phyloP scores from a whole-genome alignment of 2,329 filamentous ascomycete genomes.

The Chaetomium sp. region DNA sequence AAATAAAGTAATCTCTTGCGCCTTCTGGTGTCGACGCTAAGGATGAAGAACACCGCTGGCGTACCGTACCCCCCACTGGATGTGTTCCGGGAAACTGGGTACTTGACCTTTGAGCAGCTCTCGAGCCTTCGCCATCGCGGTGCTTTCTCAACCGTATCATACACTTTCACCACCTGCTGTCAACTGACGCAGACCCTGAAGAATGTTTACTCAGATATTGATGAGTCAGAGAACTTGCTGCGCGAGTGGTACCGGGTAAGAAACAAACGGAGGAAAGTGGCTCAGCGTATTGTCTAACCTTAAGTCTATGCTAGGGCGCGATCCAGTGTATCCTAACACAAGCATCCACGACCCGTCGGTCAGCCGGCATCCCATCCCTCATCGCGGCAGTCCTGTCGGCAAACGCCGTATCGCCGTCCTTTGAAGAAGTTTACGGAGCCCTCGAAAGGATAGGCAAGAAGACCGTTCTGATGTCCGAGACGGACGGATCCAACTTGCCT shows the following conservation, averaged over 20 bases:
- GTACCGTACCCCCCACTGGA: slow-evolving; percentile 42
- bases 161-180: slow-evolving; percentile 80
- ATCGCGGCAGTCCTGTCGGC: slow-evolving; percentile 74
- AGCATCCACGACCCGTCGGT: slow-evolving; percentile 77
- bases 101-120: slow-evolving; percentile 74
- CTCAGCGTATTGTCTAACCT: not conserved
- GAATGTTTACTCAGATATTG: slow-evolving; percentile 28
- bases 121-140: slow-evolving; percentile 80
- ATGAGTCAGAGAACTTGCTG: slow-evolving; percentile 43
- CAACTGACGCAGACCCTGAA: slow-evolving; percentile 47
- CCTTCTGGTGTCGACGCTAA: slow-evolving; percentile 49
- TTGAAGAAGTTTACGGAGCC: slow-evolving; percentile 57
- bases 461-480: slow-evolving; percentile 47
- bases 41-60: slow-evolving; percentile 38
- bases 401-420: slow-evolving; percentile 52
- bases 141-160: slow-evolving; percentile 86
- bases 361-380: slow-evolving; percentile 83
- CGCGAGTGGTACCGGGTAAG: slow-evolving; percentile 63
- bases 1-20: slow-evolving; percentile 62
- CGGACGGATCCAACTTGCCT: slow-evolving; percentile 62
- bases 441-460: slow-evolving; percentile 53
- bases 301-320: slow-evolving; percentile 44
- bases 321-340: slow-evolving; percentile 66
- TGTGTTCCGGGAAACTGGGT: slow-evolving; percentile 61
- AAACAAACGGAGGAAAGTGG: not conserved